Conservation (phyloP, 768 basidiomycete species). For the Phlebiopsis gigantea region DNA sequence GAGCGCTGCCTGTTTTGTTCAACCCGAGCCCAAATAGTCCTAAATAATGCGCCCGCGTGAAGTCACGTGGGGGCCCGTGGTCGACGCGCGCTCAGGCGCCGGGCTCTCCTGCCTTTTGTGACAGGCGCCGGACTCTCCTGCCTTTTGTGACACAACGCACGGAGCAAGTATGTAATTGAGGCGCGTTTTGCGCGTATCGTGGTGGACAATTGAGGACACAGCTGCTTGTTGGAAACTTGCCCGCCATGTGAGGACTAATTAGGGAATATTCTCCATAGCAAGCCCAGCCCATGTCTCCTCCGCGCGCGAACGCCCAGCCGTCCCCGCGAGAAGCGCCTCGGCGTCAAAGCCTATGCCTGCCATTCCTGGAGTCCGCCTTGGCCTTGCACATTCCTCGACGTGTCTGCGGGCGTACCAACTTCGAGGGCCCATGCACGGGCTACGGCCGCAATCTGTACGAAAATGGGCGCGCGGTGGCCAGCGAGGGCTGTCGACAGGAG, state of each 20-base stretch:
- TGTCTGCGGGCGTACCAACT: too few relatives aligned
- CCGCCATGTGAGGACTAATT: too few relatives aligned
- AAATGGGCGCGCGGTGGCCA: background rate
- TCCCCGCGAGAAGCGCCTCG: too few relatives aligned
- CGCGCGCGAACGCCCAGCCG: too few relatives aligned
- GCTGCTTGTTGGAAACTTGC: too few relatives aligned
- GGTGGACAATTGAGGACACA: too few relatives aligned
- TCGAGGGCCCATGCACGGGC: background rate
- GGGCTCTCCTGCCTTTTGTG: background rate
- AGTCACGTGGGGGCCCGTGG: slow-evolving; percentile 18
- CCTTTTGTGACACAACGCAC: too few relatives aligned
- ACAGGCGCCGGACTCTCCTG: too few relatives aligned
- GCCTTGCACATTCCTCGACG: background rate
- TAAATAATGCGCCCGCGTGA: slow-evolving; percentile 26
- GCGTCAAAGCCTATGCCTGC: background rate
- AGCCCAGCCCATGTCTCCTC: too few relatives aligned
- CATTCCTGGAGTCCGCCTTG: background rate
- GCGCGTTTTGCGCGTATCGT: too few relatives aligned
- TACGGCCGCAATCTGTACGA: background rate
- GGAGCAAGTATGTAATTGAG: too few relatives aligned
- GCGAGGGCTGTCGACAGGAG: background rate
- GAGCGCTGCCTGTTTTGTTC: slow-evolving; percentile 24
- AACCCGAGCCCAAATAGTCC: slow-evolving; percentile 24
- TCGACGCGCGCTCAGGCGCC: background rate
- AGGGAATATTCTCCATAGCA: background rate